Percentiles rank a stretch among this genome's conserved stretches.
Evolutionary conservation across 495 filamentous ascomycete genomes (phyloP).

Genomic region (Terfezia boudieri): DNA sequence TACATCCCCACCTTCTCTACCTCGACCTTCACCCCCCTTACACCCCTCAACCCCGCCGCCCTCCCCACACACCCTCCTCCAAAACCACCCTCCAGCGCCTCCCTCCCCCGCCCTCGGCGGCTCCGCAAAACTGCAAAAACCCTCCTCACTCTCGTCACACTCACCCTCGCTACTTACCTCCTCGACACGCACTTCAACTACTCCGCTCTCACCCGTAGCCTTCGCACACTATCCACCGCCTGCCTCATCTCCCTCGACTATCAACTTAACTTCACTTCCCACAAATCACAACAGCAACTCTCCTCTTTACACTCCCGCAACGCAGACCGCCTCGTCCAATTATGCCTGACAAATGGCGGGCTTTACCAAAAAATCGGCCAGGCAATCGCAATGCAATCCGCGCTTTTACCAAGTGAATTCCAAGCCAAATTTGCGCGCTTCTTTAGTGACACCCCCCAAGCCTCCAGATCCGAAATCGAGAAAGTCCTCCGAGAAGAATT

Average conservation of each 20-base stretch:
- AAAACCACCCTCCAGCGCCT: neutral
- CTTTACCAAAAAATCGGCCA: slow-evolving; percentile 96
- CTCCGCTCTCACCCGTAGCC: slow-evolving; percentile 52
- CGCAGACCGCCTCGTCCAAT: slow-evolving; percentile 55
- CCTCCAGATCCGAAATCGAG: slow-evolving; percentile 73
- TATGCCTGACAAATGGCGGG: slow-evolving; percentile 70
- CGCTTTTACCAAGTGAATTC: slow-evolving; percentile 77
- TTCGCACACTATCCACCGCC: slow-evolving; percentile 57
- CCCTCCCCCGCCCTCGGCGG: neutral
- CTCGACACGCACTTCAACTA: slow-evolving; percentile 56
- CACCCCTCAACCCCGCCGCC: neutral
- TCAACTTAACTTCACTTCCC: slow-evolving; percentile 78
- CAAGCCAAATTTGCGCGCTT: slow-evolving; percentile 85
- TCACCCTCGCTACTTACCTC: slow-evolving; percentile 25
- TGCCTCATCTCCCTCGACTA: slow-evolving; percentile 76
- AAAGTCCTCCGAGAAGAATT: slow-evolving; percentile 75
- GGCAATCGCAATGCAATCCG: slow-evolving; percentile 94
- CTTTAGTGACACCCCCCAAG: slow-evolving; percentile 97
- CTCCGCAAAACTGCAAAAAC: neutral
- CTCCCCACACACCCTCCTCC: no score
- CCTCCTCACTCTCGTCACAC: neutral
- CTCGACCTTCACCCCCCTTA: neutral
- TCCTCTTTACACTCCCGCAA: slow-evolving; percentile 53
- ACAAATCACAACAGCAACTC: slow-evolving; percentile 42
- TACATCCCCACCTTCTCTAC: neutral